These are phyloP conservation scores for Rhododendron simsii DNA, from an alignment of 148 eudicot species.

Conservation along the genomic window DNA sequence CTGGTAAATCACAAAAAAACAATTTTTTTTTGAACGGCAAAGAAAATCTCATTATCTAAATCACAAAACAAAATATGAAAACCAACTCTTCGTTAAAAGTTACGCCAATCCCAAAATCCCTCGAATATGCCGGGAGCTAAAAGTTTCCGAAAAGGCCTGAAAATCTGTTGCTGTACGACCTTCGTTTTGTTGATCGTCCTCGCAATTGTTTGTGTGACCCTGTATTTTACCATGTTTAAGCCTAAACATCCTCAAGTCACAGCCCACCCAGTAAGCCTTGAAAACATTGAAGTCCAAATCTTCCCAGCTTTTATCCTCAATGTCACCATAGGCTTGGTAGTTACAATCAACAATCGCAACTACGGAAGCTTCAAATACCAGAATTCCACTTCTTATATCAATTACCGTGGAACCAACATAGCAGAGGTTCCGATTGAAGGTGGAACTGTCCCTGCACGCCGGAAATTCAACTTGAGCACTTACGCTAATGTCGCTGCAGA, in stretches of 20 bases:
- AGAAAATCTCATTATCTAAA: neutral
- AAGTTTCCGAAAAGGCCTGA: constrained; percentile 15
- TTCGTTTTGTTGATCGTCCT: constrained; percentile 1
- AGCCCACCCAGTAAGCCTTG: constrained; percentile 15
- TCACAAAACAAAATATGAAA: neutral
- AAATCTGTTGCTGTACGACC: constrained; percentile 18
- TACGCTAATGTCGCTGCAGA: constrained; percentile 18
- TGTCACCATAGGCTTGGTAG: constrained; percentile 16
- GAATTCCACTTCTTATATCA: constrained; percentile 8
- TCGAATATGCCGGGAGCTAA: neutral
- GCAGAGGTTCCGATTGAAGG: constrained; percentile 18
- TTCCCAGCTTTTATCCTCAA: constrained; percentile 23
- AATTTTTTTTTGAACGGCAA: no score
- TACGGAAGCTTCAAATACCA: constrained; percentile 26
- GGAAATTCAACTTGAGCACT: constrained; percentile 16
- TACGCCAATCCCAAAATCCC: neutral
- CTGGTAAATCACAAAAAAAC: neutral
- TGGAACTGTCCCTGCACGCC: constrained; percentile 18
- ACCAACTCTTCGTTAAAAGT: neutral
- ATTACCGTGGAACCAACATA: constrained; percentile 12
- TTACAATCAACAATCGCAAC: constrained; percentile 22
- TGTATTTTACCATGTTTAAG: constrained; percentile 24
- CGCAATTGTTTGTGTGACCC: constrained; percentile 4
- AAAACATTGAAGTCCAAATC: constrained; percentile 17
- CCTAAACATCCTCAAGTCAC: constrained; percentile 24